Evolutionary conservation across 306 rosid genomes (phyloP).

Genomic region (Begonia peltatifolia): DNA sequence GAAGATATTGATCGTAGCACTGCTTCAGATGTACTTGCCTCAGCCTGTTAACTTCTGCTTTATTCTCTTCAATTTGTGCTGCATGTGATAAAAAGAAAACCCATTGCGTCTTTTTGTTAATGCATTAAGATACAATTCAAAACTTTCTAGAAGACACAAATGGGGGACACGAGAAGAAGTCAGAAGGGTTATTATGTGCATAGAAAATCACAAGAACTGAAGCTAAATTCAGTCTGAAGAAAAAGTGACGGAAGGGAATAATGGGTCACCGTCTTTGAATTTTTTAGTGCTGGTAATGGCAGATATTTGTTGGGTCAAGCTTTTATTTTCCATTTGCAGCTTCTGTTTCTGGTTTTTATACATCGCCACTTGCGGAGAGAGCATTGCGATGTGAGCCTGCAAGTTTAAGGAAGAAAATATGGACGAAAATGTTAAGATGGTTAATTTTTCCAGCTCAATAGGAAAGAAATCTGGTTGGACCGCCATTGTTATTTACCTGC

Average conservation of each 20-base stretch:
- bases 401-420: not conserved
- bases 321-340: constrained; percentile 17
- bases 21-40: constrained; percentile 8
- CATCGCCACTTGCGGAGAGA: constrained; percentile 19
- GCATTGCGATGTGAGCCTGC: constrained; percentile 19
- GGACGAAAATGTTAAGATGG: not conserved
- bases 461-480: no score
- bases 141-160: no score
- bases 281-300: not conserved
- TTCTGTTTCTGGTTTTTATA: not conserved
- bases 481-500: constrained; percentile 15
- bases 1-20: not conserved
- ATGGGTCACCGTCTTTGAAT: constrained; percentile 23
- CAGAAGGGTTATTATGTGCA: no score
- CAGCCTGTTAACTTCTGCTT: constrained; percentile 19
- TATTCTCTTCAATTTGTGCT: constrained; percentile 28
- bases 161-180: no score
- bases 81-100: not conserved
- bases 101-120: not conserved
- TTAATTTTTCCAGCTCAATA: not conserved
- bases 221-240: not conserved
- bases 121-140: no score
- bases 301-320: constrained; percentile 16
- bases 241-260: not conserved
- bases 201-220: not conserved